phyloP scores from a whole-genome alignment of 2,329 filamentous ascomycete species.

The Cryphonectria japonica region DNA sequence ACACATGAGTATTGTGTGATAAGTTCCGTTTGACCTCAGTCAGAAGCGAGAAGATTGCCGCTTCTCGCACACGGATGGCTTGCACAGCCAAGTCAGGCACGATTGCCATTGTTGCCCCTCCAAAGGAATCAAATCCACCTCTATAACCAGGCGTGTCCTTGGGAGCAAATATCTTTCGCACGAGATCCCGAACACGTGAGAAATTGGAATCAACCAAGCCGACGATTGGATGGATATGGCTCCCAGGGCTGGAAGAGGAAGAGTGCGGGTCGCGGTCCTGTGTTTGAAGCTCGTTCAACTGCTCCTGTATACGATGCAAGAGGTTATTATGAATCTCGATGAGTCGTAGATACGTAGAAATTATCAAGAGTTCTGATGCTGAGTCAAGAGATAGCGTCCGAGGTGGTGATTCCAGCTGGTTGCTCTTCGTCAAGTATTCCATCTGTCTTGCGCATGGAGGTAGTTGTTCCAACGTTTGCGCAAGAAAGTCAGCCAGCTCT shows the following conservation, averaged over 20 bases:
- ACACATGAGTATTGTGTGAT: too few species aligned
- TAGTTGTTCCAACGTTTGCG: not conserved
- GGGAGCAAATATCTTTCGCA: not conserved
- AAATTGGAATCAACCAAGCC: not conserved
- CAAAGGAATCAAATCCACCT: not conserved
- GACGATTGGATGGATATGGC: not conserved
- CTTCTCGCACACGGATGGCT: not conserved
- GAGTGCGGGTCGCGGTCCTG: not conserved
- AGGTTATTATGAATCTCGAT: not conserved
- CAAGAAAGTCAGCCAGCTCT: not conserved
- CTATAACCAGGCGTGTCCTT: slow-evolving; percentile 5
- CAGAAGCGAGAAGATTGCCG: not conserved
- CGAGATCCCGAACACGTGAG: not conserved
- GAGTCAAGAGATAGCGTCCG: not conserved
- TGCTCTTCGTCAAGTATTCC: not conserved
- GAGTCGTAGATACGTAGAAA: not conserved
- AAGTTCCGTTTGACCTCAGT: not conserved
- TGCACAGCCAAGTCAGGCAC: not conserved
- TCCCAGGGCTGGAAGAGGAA: not conserved
- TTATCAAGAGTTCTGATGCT: not conserved
- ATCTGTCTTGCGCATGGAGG: not conserved
- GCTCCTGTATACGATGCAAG: not conserved
- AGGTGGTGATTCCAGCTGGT: not conserved
- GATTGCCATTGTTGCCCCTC: not conserved
- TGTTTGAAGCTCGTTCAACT: not conserved